phyloP scores from a whole-genome alignment of 306 rosid species.

The Acacia melanoxylon region DNA sequence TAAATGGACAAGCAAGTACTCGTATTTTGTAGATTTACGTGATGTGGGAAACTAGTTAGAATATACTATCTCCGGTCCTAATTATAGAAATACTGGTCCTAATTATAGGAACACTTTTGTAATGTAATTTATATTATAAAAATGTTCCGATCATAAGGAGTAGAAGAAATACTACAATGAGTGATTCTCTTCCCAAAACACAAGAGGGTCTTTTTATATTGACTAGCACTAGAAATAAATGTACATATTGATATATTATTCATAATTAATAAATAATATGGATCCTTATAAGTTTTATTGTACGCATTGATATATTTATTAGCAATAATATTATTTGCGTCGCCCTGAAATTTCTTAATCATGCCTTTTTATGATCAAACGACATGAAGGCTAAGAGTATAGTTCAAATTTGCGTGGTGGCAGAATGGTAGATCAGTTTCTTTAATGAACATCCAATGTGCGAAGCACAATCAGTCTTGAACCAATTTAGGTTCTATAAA shows the following conservation, averaged over 20 bases:
- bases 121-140: too few species aligned
- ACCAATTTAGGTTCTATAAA: neutral
- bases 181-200: conserved; percentile 26
- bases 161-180: conserved; percentile 6
- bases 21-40: neutral
- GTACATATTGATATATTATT: too few species aligned
- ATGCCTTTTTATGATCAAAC: neutral
- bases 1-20: neutral
- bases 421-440: neutral
- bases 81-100: too few species aligned
- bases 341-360: neutral
- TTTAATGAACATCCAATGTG: neutral
- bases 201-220: neutral
- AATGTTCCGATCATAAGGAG: too few species aligned
- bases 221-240: neutral
- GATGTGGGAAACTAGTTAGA: neutral
- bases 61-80: too few species aligned
- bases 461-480: neutral
- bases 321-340: neutral
- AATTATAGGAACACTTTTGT: too few species aligned
- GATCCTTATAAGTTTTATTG: neutral
- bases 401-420: neutral
- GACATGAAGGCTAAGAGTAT: neutral
- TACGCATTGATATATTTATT: too few species aligned
- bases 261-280: neutral